Evolutionary conservation across 371 early-diverging fungal genomes (phyloP).

Genomic region (Choanephora cucurbitarum): DNA sequence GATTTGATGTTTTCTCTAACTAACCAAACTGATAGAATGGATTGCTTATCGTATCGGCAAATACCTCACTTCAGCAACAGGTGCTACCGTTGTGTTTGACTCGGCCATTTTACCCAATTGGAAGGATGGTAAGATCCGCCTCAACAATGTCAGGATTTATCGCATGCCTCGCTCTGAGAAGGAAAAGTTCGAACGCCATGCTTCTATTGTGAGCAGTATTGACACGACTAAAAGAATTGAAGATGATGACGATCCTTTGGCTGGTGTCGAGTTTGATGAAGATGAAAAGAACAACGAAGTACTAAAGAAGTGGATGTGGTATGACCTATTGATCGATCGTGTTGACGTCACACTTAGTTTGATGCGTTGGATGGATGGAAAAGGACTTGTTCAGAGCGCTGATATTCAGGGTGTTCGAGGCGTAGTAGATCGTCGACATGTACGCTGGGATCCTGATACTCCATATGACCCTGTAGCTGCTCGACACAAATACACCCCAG

Average conservation of each 20-base stretch:
- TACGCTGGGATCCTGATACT: slow-evolving; percentile 75
- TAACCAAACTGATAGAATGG: slow-evolving; percentile 58
- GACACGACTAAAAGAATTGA: slow-evolving; percentile 8
- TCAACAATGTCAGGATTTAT: slow-evolving; percentile 78
- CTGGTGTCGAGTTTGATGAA: slow-evolving; percentile 43
- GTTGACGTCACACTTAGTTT: slow-evolving; percentile 87
- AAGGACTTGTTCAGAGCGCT: slow-evolving; percentile 84
- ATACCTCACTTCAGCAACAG: slow-evolving; percentile 81
- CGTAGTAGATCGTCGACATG: slow-evolving; percentile 83
- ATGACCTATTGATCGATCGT: slow-evolving; percentile 80
- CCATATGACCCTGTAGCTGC: slow-evolving; percentile 65
- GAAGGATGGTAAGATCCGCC: slow-evolving; percentile 86
- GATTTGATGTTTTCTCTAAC: background rate
- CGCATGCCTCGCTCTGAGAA: slow-evolving; percentile 50
- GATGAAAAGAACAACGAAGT: slow-evolving; percentile 49
- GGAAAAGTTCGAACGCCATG: slow-evolving; percentile 30
- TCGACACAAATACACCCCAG: slow-evolving; percentile 69
- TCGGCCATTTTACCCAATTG: slow-evolving; percentile 90
- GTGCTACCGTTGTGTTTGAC: slow-evolving; percentile 85
- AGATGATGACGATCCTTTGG: slow-evolving; percentile 40
- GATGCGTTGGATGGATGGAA: slow-evolving; percentile 91
- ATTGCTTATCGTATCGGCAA: slow-evolving; percentile 76
- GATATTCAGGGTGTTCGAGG: slow-evolving; percentile 89
- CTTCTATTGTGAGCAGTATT: slow-evolving; percentile 6
- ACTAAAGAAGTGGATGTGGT: slow-evolving; percentile 58